A percentile compares a stretch with the other conserved stretches of the same genome.
These are phyloP conservation scores for Suillus americanus DNA, from an alignment of 768 basidiomycete genomes.

Conservation along the genomic window DNA sequence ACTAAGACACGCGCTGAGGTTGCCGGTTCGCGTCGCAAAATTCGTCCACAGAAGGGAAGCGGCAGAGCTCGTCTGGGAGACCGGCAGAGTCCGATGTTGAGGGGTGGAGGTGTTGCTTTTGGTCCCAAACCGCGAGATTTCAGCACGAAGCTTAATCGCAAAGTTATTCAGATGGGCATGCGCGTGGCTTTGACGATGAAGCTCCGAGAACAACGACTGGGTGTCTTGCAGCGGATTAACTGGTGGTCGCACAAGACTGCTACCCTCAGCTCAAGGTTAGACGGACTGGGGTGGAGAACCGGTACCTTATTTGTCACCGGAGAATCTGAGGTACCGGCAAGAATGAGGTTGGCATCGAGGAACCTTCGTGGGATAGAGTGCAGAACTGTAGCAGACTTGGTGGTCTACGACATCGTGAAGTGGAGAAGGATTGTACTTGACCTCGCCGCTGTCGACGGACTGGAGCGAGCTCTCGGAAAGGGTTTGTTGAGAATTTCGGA, in stretches of 20 bases:
- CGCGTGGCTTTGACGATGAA: conserved; percentile 85
- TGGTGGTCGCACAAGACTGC: conserved; percentile 78
- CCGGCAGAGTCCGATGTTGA: conserved; percentile 79
- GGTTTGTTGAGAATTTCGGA: conserved; percentile 9
- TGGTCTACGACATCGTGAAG: conserved; percentile 80
- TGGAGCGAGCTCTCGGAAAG: conserved; percentile 65
- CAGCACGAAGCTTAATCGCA: conserved; percentile 87
- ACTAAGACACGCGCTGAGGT: conserved; percentile 94
- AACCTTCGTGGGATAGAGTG: conserved; percentile 75
- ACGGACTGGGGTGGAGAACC: conserved; percentile 63
- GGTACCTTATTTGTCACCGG: conserved; percentile 76
- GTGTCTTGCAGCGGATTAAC: conserved; percentile 69
- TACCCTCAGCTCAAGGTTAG: conserved; percentile 60
- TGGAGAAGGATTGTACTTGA: conserved; percentile 85
- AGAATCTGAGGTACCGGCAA: conserved; percentile 48
- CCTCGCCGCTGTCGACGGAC: conserved; percentile 73
- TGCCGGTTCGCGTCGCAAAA: conserved; percentile 83
- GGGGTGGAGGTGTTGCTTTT: conserved; percentile 91
- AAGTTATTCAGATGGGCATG: conserved; percentile 92
- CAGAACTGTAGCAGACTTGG: conserved; percentile 61
- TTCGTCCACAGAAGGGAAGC: conserved; percentile 88
- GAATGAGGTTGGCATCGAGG: conserved; percentile 58
- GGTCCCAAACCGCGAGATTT: conserved; percentile 92
- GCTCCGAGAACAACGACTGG: conserved; percentile 69
- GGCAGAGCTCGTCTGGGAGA: conserved; percentile 91